Conservation (phyloP, 257 asterid genomes). For the Nicotiana undulata region DNA sequence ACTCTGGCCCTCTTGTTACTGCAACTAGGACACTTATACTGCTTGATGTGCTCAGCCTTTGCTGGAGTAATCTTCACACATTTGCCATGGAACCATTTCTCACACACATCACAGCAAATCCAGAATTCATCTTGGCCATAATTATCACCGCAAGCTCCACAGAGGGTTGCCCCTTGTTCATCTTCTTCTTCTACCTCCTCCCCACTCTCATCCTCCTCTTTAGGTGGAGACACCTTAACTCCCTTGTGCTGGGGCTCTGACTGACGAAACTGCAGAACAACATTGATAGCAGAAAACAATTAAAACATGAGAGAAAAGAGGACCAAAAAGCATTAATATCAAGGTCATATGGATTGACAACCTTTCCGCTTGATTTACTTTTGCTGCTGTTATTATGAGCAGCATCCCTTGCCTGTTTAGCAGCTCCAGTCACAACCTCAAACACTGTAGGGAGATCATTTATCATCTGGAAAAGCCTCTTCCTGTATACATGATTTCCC, state of each 20-base stretch:
- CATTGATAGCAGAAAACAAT: not conserved
- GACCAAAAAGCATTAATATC: not conserved
- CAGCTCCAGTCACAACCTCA: constrained; percentile 56
- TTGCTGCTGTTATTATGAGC: constrained; percentile 44
- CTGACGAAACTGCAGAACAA: constrained; percentile 31
- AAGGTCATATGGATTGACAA: constrained; percentile 16
- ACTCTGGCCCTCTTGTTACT: too few species aligned
- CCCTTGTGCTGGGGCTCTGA: constrained; percentile 34
- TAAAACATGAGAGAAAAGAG: not conserved
- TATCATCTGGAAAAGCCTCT: constrained; percentile 73
- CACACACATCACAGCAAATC: constrained; percentile 6
- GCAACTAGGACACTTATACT: too few species aligned
- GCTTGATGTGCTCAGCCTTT: not conserved
- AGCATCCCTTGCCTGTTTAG: constrained; percentile 34
- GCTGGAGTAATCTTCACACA: constrained; percentile 12
- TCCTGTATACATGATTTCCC: constrained; percentile 34
- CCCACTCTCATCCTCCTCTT: constrained; percentile 24
- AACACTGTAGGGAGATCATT: constrained; percentile 60
- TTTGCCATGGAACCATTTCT: constrained; percentile 9
- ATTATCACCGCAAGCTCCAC: constrained; percentile 4
- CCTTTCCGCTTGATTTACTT: constrained; percentile 39
- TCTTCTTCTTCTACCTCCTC: not conserved
- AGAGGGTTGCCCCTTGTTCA: not conserved
- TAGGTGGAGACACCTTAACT: constrained; percentile 30
- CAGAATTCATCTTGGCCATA: constrained; percentile 6